Conservation (phyloP, 1,284 basidiomycete genomes). For the Takashimella tepidaria region DNA sequence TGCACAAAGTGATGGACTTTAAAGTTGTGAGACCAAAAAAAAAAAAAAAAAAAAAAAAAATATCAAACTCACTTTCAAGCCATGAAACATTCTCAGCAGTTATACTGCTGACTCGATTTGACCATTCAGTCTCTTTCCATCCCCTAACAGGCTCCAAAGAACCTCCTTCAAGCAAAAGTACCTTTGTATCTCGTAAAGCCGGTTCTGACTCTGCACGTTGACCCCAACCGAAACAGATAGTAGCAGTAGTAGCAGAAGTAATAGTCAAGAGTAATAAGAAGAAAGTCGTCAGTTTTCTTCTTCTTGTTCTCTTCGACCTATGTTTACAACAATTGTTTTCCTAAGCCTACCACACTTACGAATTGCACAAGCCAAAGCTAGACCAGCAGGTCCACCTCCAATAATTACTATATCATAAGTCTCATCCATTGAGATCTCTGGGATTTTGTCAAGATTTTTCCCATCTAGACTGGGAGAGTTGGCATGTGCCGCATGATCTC, state of each 20-base stretch:
- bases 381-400: slow-evolving; percentile 86
- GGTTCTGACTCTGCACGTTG: slow-evolving; percentile 54
- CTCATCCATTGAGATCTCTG: slow-evolving; percentile 23
- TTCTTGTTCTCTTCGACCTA: no score
- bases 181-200: slow-evolving; percentile 50
- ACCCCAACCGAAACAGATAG: slow-evolving; percentile 8
- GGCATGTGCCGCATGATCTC: not conserved
- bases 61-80: slow-evolving; percentile 57
- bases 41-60: not conserved
- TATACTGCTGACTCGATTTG: slow-evolving; percentile 84
- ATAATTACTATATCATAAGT: slow-evolving; percentile 82
- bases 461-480: no score
- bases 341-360: no score
- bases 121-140: slow-evolving; percentile 64
- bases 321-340: no score
- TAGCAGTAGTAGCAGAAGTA: no score
- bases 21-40: no score
- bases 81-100: slow-evolving; percentile 77
- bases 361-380: slow-evolving; percentile 82
- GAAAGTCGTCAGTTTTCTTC: no score
- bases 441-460: slow-evolving; percentile 8
- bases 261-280: no score
- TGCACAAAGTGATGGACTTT: no score
- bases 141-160: slow-evolving; percentile 63
- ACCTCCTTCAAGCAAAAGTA: slow-evolving; percentile 74